Evolutionary conservation across 2,329 filamentous ascomycete species (phyloP), one percentile per base, ranked within the genome.

Genomic region (Phyllosticta citrichinensis): DNA sequence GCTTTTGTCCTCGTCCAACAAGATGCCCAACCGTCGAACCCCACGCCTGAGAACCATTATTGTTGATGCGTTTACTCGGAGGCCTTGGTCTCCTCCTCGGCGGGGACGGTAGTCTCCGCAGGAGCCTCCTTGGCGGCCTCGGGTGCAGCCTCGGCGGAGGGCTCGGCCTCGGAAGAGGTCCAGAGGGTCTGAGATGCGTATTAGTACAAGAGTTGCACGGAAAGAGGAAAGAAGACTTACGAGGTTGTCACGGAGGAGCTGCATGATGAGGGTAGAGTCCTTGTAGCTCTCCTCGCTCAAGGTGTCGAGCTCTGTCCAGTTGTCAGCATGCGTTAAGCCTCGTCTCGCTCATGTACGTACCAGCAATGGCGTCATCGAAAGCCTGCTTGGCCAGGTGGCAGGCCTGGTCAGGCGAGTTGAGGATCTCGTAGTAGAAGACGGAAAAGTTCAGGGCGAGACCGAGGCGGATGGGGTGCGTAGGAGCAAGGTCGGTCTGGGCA

Each of bases 341-440:
- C 52, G 19, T 19, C 12, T 24, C 14, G 5, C 25, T 17, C 17
- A 4, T 24, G 19, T 17, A 24, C 20, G 17, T 53, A 27, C 20
- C 25, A 53, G 52, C 40, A 84, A 97, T 97, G 68, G 93, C 93
- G 79, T 97, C 93, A 73, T 96, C 91, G 74, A 96, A 96, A 63
- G 90, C 90, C 77, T 93, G 89, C 86, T 96, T 96, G 78, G 91
- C 93, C 69, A 97, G 87, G 78, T 96, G 92, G 87, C 93, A 97
- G 75, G 92, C 93, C 81, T 95, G 93, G 77, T 97, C 94, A 66
- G 93, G 93, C 52, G 93, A 91, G 84, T 97, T 99, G 73, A 97
- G 84, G 76, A 97, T 99, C 86, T 99, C 90, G 79, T 99, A 99
- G 87, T 97, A 97, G 85, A 97, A 97, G 73, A 97, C 92, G 67